Conservation (phyloP, 202 grass and related monocot genomes). For the Bolboschoenoplectus hybrid region DNA sequence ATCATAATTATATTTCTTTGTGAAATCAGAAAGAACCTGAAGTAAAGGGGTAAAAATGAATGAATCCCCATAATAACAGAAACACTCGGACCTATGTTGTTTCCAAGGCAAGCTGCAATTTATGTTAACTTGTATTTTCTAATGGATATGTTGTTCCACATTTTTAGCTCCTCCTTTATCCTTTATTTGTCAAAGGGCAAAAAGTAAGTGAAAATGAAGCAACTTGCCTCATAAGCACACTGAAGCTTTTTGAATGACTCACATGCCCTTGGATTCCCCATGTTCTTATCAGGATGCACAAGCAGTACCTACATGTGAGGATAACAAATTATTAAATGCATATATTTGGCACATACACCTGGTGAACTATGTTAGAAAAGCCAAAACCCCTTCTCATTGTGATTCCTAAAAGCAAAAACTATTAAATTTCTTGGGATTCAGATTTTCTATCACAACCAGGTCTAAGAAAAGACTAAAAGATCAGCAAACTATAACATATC, state of each 20-base stretch:
- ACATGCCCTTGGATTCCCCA: slow-evolving; percentile 77
- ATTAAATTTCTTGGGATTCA: not conserved
- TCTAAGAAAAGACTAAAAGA: not conserved
- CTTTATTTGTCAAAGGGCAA: not conserved
- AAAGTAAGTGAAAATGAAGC: slow-evolving; percentile 2
- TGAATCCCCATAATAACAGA: slow-evolving; percentile 37
- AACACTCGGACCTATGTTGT: not conserved
- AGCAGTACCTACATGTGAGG: slow-evolving; percentile 66
- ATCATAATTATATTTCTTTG: slow-evolving; percentile 88
- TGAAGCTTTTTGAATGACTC: slow-evolving; percentile 99
- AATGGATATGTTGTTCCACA: not conserved
- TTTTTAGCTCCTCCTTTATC: not conserved
- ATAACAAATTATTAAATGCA: slow-evolving; percentile 33
- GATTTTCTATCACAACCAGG: slow-evolving; percentile 3
- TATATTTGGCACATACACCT: slow-evolving; percentile 3
- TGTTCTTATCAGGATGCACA: slow-evolving; percentile 99
- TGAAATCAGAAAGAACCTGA: slow-evolving; percentile 86
- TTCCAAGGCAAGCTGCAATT: not conserved
- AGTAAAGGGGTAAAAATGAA: slow-evolving; percentile 42
- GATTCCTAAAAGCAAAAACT: not conserved
- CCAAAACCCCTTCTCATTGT: not conserved
- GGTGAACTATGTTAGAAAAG: not conserved
- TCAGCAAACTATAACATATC: not conserved
- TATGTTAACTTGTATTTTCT: slow-evolving; percentile 4
- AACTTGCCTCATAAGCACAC: slow-evolving; percentile 93